Conservation (phyloP, 129 eudicot species). For the Artemisia tridentata region DNA sequence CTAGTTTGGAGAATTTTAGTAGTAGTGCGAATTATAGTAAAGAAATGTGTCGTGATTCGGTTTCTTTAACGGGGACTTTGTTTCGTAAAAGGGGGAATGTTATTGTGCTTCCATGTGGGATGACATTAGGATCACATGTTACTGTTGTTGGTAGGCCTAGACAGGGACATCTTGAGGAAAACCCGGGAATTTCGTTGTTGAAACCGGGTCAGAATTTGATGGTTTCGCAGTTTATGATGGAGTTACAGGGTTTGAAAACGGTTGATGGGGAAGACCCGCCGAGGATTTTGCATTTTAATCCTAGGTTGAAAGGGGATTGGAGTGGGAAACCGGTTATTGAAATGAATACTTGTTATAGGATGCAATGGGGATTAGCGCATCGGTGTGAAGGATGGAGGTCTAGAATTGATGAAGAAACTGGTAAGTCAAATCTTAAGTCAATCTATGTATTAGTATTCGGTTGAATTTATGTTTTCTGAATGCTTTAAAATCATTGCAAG, state of each 20-base stretch:
- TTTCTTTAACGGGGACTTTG: slow-evolving; percentile 43
- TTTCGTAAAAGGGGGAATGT: slow-evolving; percentile 40
- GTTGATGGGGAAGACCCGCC: slow-evolving; percentile 89
- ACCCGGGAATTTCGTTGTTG: slow-evolving; percentile 56
- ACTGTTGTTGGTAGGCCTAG: slow-evolving; percentile 61
- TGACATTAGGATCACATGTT: slow-evolving; percentile 71
- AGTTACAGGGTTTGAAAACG: slow-evolving; percentile 67
- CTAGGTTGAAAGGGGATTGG: slow-evolving; percentile 88
- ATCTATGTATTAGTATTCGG: not conserved
- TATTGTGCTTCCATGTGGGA: slow-evolving; percentile 75
- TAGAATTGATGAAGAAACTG: slow-evolving; percentile 69
- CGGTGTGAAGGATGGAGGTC: slow-evolving; percentile 80
- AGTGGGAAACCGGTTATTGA: slow-evolving; percentile 79
- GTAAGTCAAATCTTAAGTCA: slow-evolving; percentile 37
- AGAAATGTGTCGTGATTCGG: slow-evolving; percentile 58
- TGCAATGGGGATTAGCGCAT: slow-evolving; percentile 72
- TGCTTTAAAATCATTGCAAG: not conserved
- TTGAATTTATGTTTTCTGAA: slow-evolving; percentile 6
- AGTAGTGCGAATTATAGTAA: slow-evolving; percentile 19
- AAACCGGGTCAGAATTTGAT: slow-evolving; percentile 59
- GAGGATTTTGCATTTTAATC: slow-evolving; percentile 73
- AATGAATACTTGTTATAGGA: slow-evolving; percentile 76
- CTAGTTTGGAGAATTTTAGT: not conserved
- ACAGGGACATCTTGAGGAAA: slow-evolving; percentile 47
- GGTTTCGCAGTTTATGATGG: slow-evolving; percentile 85